Percentiles rank a stretch among this genome's conserved stretches.
Evolutionary conservation across 306 rosid species (phyloP).

Genomic region (Prunus davidiana): DNA sequence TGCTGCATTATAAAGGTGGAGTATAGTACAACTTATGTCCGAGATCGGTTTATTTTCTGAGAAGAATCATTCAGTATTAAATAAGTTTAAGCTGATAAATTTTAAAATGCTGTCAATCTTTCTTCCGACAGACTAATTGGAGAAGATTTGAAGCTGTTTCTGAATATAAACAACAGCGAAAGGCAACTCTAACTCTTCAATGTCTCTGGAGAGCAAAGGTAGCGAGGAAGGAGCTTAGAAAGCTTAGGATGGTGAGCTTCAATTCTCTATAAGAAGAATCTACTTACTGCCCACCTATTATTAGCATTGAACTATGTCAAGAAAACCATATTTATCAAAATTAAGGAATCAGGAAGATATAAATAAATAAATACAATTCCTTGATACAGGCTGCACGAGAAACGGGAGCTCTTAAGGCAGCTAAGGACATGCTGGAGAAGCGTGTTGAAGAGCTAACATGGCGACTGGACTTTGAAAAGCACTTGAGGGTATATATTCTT

Average conservation of each 20-base stretch:
- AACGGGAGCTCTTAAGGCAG: constrained; percentile 88
- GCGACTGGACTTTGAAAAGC: constrained; percentile 83
- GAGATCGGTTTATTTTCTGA: not conserved
- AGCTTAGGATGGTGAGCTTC: constrained; percentile 58
- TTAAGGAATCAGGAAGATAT: constrained; percentile 20
- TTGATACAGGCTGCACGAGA: constrained; percentile 81
- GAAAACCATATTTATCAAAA: constrained; percentile 1
- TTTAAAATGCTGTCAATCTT: constrained; percentile 4
- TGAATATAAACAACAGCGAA: constrained; percentile 60
- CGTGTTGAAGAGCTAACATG: constrained; percentile 89
- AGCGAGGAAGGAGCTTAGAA: constrained; percentile 79
- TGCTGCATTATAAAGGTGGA: no score
- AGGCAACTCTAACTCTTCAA: constrained; percentile 61
- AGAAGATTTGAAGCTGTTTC: constrained; percentile 56
- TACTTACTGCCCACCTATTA: not conserved
- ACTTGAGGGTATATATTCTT: constrained; percentile 56
- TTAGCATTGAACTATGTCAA: constrained; percentile 1
- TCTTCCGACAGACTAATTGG: constrained; percentile 68
- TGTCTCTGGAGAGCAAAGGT: constrained; percentile 81
- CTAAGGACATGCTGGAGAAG: constrained; percentile 92
- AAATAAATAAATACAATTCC: not conserved
- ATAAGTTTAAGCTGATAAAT: constrained; percentile 2
- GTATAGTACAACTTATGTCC: not conserved
- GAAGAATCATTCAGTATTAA: not conserved
- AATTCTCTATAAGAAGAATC: not conserved